Evolutionary conservation across 345 rosid genomes (phyloP).

Genomic region (Anacardium occidentale): DNA sequence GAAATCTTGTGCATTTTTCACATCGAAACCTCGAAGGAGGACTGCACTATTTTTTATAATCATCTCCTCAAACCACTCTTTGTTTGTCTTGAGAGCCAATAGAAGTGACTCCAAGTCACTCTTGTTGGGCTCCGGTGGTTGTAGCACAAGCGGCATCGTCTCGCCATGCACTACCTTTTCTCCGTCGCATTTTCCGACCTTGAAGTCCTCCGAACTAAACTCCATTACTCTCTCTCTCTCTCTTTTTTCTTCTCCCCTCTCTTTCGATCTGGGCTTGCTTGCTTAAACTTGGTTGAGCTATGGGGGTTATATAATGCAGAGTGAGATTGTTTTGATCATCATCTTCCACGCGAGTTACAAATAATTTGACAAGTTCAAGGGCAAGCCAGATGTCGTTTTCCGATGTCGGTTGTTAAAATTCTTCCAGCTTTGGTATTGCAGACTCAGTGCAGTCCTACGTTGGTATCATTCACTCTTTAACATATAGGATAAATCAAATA

Average conservation of each 20-base stretch:
- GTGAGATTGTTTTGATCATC: background rate
- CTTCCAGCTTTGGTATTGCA: no score
- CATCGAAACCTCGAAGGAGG: conserved; percentile 53
- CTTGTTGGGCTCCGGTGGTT: conserved; percentile 34
- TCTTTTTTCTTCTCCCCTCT: background rate
- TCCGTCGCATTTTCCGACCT: conserved; percentile 55
- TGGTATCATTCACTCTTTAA: no score
- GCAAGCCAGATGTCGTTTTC: no score
- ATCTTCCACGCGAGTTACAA: no score
- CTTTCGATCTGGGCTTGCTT: background rate
- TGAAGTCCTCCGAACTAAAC: conserved; percentile 42
- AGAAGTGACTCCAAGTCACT: conserved; percentile 33
- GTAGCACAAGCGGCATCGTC: conserved; percentile 49
- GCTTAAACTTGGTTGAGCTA: background rate
- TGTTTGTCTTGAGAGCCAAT: conserved; percentile 35
- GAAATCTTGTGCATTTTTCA: conserved; percentile 46
- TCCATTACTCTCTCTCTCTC: conserved; percentile 31
- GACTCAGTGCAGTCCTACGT: no score
- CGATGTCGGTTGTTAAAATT: no score
- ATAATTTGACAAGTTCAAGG: no score
- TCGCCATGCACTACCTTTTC: conserved; percentile 68
- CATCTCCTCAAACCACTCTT: conserved; percentile 62
- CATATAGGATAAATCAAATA: no score
- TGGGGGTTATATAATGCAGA: conserved; percentile 15
- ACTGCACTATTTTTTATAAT: conserved; percentile 60